Base-by-base conservation (phyloP, 2,329 filamentous ascomycete genomes). In the Huntiella savannae region DNA sequence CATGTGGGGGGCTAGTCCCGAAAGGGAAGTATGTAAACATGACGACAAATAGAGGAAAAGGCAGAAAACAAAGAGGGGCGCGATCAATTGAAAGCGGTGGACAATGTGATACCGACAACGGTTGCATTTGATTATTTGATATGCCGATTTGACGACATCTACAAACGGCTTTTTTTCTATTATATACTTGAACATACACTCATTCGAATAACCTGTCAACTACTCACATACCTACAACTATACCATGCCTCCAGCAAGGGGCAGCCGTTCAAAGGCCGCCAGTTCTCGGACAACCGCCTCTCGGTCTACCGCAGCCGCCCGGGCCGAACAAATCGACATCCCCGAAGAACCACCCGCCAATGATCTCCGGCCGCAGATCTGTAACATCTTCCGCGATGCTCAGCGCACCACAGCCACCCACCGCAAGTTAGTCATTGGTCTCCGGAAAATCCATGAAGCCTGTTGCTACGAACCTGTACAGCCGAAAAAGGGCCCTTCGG, bases 321-420 rank as follows among this genome's bases (percentile, higher is more conserved):
- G 40, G 32, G 35, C 33, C 8, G 39, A 37, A 7, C 48, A 50
- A 52, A 16, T 62, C 52, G 64, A 72, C 37, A 60, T 82, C n/a
- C 79, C 82, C 35, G 73, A 79, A 55, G 85, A 94, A 58, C 72
- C 77, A 3, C 73, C 76, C 45, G 69, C 75, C 40, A 85, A 74
- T 49, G 72, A 71, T 12, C 65, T 95, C 53, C 81, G 87, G 55
- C 71, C 70, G 33, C 80, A 82, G 57, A 70, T 94, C 45, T 81
- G 78, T 58, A 63, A 70, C 46, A 70, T 85, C 42, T 87, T 87
- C 57, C 71, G 72, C 53, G 82, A 87, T 60, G 86, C 88, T 33
- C 91, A 98, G 61, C 79, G 80, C 55, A 92, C 83, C 1, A 92
- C 82, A 0, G 85, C 87, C 1, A 83, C 83, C 2, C 91, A 98